phyloP scores from a whole-genome alignment of 371 early-diverging fungal species.

The Rhizopus delemar region DNA sequence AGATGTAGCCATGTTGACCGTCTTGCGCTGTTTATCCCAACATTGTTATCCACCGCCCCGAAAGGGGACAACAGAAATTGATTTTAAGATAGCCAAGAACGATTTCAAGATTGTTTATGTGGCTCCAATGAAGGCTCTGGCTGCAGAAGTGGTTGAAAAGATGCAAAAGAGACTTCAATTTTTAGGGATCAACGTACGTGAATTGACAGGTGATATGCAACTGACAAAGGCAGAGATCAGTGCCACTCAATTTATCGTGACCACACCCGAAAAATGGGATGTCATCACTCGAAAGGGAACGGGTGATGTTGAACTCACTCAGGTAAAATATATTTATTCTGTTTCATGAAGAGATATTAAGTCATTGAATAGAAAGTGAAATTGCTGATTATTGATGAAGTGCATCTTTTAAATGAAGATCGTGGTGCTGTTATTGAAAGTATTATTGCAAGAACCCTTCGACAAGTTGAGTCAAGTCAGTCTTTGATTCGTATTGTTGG shows the following conservation, averaged over 20 bases:
- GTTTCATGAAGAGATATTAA: no score
- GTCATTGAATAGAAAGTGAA: slow-evolving; percentile 58
- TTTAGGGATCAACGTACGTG: slow-evolving; percentile 85
- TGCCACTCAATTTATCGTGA: slow-evolving; percentile 96
- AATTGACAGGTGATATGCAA: slow-evolving; percentile 97
- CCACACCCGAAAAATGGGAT: slow-evolving; percentile 99
- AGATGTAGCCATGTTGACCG: slow-evolving; percentile 95
- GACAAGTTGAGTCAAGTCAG: slow-evolving; percentile 91
- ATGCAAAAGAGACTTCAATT: slow-evolving; percentile 84
- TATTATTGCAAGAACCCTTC: slow-evolving; percentile 93
- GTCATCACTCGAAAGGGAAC: slow-evolving; percentile 96
- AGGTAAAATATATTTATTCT: slow-evolving; percentile 39
- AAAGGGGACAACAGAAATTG: slow-evolving; percentile 42
- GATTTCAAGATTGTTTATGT: slow-evolving; percentile 98
- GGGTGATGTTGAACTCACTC: slow-evolving; percentile 89
- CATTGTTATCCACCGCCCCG: slow-evolving; percentile 59
- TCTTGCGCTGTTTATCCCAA: slow-evolving; percentile 76
- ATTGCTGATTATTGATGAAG: slow-evolving; percentile 98
- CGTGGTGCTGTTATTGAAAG: slow-evolving; percentile 98
- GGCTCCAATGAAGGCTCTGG: slow-evolving; percentile 99
- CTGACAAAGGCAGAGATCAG: slow-evolving; percentile 89
- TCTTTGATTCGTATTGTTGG: slow-evolving; percentile 97
- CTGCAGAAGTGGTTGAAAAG: slow-evolving; percentile 95
- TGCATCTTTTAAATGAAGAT: slow-evolving; percentile 98
- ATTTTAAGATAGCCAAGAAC: slow-evolving; percentile 62